Evolutionary conservation across 106 monocot genomes (phyloP).

Genomic region (Allium cepa): DNA sequence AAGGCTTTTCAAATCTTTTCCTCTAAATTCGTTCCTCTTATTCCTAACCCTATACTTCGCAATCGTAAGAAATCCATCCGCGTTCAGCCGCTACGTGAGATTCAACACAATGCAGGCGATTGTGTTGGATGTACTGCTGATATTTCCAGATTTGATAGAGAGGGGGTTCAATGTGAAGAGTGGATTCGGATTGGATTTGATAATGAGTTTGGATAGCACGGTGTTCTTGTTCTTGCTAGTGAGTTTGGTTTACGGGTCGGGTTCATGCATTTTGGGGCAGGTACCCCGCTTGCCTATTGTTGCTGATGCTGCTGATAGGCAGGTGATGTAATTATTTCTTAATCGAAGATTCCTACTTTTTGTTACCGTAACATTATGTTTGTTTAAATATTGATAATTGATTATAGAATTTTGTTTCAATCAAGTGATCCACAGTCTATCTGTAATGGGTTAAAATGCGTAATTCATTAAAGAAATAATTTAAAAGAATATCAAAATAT

Average conservation of each 20-base stretch:
- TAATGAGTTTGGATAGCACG: constrained; percentile 78
- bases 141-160: constrained; percentile 89
- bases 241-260: constrained; percentile 65
- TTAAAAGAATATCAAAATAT: no score
- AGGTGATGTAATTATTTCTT: constrained; percentile 56
- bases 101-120: constrained; percentile 99
- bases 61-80: constrained; percentile 69
- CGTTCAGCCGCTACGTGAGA: constrained; percentile 83
- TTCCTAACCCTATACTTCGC: constrained; percentile 93
- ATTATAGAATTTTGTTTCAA: no score
- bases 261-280: constrained; percentile 60
- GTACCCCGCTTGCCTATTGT: constrained; percentile 76
- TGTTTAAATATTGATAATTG: no score
- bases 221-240: constrained; percentile 79
- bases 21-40: constrained; percentile 67
- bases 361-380: no score
- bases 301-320: constrained; percentile 86
- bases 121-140: constrained; percentile 84
- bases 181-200: constrained; percentile 54
- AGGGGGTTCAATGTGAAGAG: constrained; percentile 32
- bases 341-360: no score
- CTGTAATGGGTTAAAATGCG: no score
- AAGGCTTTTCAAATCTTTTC: constrained; percentile 63
- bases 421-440: no score
- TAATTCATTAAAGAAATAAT: no score